Evolutionary conservation across 148 eudicot species (phyloP), one percentile per base, ranked within the genome.

Genomic region (Chenopodium album): DNA sequence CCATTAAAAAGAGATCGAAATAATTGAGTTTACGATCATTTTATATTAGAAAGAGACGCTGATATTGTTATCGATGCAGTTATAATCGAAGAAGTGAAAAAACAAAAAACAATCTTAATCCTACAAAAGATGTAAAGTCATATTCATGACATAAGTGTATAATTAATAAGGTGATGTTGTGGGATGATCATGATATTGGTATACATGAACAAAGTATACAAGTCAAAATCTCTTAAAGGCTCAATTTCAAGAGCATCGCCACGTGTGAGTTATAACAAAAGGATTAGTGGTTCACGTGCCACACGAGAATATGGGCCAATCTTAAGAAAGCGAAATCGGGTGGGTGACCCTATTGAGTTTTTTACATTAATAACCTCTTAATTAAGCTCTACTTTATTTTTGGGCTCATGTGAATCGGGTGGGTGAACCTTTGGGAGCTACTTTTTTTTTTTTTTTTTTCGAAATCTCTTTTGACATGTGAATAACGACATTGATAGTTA

Each of bases 281-380:
- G 63, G 17, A 9, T 50, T 9, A 52, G 37, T 47, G 63, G 80
- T 76, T 84, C 86, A 84, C 86, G 77, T 80, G 86, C 64, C 79
- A 46, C 83, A 59, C 75, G 75, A 66, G 83, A 76, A 23, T 41
- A 74, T 79, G 47, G 85, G 82, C 46, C 66, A 41, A 41, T 41
- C 44, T 41, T 41, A 41, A 41, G 44, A 41, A 41, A 41, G 44
- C 6, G 44, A 41, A 41, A 41, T 41, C 44, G 44, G 44, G 44
- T 41, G 44, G 44, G 7, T 41, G 44, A 41, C 44, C 44, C 44
- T 41, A 6, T 41, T 41, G 44, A 41, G 44, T 41, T 6, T 41
- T 41, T 41, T 41, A 5, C 44, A 41, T 41, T 6, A 41, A 41
- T 41, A 41, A 41, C 44, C 44, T 63, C 28, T 19, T 48, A 63